Evolutionary conservation across 2,329 filamentous ascomycete species (phyloP).

Genomic region (Xylaria hypoxylon): DNA sequence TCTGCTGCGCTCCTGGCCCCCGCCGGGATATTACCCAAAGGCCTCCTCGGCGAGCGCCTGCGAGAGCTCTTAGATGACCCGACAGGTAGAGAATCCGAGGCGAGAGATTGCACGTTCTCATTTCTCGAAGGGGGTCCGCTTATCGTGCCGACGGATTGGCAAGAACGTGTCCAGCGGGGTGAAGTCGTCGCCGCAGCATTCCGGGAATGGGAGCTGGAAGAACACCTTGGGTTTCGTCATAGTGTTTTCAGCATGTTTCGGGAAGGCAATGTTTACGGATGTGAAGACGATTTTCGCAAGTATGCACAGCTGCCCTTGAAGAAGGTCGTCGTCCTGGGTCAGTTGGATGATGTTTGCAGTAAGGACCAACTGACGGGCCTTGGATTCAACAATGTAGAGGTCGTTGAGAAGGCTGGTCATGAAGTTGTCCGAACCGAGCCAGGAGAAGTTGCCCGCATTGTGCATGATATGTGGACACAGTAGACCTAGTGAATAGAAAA

Average conservation of each 20-base stretch:
- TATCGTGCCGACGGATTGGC: conserved; percentile 35
- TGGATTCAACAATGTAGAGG: conserved; percentile 22
- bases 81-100: conserved; percentile 24
- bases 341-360: conserved; percentile 24
- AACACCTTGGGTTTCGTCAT: conserved; percentile 22
- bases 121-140: conserved; percentile 32
- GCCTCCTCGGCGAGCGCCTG: conserved; percentile 7
- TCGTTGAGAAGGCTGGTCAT: conserved; percentile 20
- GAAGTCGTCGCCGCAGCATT: conserved; percentile 34
- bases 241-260: conserved; percentile 35
- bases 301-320: conserved; percentile 29
- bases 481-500: conserved; percentile 5
- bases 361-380: conserved; percentile 3
- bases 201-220: conserved; percentile 30
- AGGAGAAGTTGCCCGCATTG: conserved; percentile 28
- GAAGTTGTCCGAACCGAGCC: conserved; percentile 19
- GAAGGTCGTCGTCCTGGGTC: conserved; percentile 24
- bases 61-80: conserved; percentile 14
- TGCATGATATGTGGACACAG: conserved; percentile 29
- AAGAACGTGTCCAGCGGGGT: conserved; percentile 18
- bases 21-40: conserved; percentile 17
- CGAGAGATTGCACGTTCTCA: conserved; percentile 5
- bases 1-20: conserved; percentile 29
- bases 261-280: conserved; percentile 25
- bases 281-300: conserved; percentile 28